Evolutionary conservation across 768 basidiomycete genomes (phyloP).

Genomic region (Trametes cubensis): DNA sequence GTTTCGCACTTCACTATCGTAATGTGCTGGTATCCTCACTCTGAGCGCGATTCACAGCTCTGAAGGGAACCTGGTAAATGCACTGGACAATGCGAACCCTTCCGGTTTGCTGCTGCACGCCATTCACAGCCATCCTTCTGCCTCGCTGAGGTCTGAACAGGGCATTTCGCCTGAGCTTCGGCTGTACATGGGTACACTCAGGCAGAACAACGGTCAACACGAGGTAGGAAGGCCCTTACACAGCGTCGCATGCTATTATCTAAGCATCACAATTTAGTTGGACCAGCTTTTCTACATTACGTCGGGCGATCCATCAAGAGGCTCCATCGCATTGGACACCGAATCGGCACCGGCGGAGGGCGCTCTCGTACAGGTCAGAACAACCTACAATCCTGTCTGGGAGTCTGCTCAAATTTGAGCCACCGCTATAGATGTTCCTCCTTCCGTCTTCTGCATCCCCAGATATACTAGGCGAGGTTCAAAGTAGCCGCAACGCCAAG

Average conservation of each 20-base stretch:
- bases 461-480: conserved; percentile 10
- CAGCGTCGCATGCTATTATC: neutral
- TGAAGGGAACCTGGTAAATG: conserved; percentile 73
- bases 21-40: neutral
- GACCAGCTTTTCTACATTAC: conserved; percentile 57
- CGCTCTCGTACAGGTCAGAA: conserved; percentile 53
- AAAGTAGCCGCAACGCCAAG: neutral
- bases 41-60: conserved; percentile 42
- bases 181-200: conserved; percentile 55
- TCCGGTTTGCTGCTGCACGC: conserved; percentile 59
- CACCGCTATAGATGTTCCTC: conserved; percentile 12
- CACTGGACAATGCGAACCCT: conserved; percentile 60
- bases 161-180: conserved; percentile 50
- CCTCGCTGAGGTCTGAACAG: conserved; percentile 26
- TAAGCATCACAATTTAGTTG: conserved; percentile 37
- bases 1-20: neutral
- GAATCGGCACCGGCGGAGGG: conserved; percentile 53
- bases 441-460: neutral
- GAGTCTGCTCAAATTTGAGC: neutral
- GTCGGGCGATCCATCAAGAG: conserved; percentile 73
- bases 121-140: conserved; percentile 40
- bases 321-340: conserved; percentile 62
- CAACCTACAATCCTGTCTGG: neutral
- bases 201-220: conserved; percentile 27
- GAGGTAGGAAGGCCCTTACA: neutral